Percentiles rank a stretch among this genome's conserved stretches.
phyloP scores from a whole-genome alignment of 2,329 filamentous ascomycete genomes.

The Hymenoscyphus fraxineus region DNA sequence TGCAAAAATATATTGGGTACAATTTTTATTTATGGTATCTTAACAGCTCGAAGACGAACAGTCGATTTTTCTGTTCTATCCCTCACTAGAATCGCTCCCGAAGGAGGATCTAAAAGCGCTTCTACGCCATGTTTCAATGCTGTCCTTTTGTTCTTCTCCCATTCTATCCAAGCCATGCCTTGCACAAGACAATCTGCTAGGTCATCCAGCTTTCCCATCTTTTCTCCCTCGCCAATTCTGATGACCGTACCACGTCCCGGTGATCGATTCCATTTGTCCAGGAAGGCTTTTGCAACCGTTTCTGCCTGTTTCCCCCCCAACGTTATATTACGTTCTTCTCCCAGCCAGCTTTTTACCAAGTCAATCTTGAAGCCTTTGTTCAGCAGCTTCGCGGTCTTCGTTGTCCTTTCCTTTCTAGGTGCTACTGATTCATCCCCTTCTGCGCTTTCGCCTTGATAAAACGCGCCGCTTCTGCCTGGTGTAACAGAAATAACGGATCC shows the following conservation, averaged over 20 bases:
- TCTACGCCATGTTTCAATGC: slow-evolving; percentile 35
- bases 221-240: slow-evolving; percentile 30
- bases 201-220: slow-evolving; percentile 68
- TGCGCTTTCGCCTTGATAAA: slow-evolving; percentile 44
- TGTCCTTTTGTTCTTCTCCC: slow-evolving; percentile 58
- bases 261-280: slow-evolving; percentile 32
- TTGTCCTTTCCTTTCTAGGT: slow-evolving; percentile 34
- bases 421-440: slow-evolving; percentile 19
- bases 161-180: slow-evolving; percentile 71
- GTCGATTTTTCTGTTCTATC: not conserved
- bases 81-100: not conserved
- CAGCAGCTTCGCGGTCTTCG: slow-evolving; percentile 41
- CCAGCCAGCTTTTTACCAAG: slow-evolving; percentile 54
- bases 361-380: slow-evolving; percentile 61
- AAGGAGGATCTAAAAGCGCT: slow-evolving; percentile 23
- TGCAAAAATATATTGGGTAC: not conserved
- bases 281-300: slow-evolving; percentile 36
- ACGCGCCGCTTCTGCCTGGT: slow-evolving; percentile 53
- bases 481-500: slow-evolving; percentile 48
- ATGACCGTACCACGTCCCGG: slow-evolving; percentile 29
- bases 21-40: not conserved
- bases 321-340: slow-evolving; percentile 28
- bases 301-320: slow-evolving; percentile 36
- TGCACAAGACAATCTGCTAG: slow-evolving; percentile 76
- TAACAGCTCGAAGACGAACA: not conserved